Conservation (phyloP, 441 rosid genomes). For the Erysimum cheiri region DNA sequence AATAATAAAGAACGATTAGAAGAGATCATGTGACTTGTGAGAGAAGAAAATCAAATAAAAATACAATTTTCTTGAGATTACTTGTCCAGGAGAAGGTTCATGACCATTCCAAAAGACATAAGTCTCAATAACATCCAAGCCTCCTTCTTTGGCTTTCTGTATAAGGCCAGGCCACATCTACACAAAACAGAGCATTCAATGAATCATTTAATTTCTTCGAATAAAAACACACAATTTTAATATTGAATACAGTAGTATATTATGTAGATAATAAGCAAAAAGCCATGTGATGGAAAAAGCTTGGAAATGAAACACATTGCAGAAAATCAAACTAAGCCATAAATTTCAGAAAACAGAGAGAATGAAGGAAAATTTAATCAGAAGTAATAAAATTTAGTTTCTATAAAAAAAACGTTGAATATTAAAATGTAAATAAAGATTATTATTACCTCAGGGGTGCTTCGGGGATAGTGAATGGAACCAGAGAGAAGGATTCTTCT, state of each 20-base stretch:
- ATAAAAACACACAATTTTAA: not conserved
- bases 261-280: slow-evolving; percentile 32
- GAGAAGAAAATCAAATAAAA: not conserved
- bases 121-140: slow-evolving; percentile 69
- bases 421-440: not conserved
- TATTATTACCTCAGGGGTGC: slow-evolving; percentile 71
- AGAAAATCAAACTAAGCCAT: slow-evolving; percentile 23
- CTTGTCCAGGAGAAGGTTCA: slow-evolving; percentile 74
- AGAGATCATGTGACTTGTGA: slow-evolving; percentile 31
- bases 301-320: slow-evolving; percentile 14
- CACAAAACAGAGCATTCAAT: slow-evolving; percentile 42
- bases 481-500: slow-evolving; percentile 75
- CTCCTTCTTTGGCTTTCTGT: slow-evolving; percentile 75
- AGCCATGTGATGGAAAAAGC: slow-evolving; percentile 36
- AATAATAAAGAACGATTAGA: slow-evolving; percentile 4
- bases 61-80: slow-evolving; percentile 20
- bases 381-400: not conserved
- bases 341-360: slow-evolving; percentile 21
- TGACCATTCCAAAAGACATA: slow-evolving; percentile 83
- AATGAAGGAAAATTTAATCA: not conserved
- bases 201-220: slow-evolving; percentile 17
- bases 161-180: slow-evolving; percentile 85
- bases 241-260: no score
- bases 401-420: not conserved
- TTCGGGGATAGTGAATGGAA: slow-evolving; percentile 80